Percentiles rank a stretch among this genome's conserved stretches.
These are phyloP conservation scores for Nakazawaea anatomiae DNA, from an alignment of 805 yeast genomes.

Conservation along the genomic window DNA sequence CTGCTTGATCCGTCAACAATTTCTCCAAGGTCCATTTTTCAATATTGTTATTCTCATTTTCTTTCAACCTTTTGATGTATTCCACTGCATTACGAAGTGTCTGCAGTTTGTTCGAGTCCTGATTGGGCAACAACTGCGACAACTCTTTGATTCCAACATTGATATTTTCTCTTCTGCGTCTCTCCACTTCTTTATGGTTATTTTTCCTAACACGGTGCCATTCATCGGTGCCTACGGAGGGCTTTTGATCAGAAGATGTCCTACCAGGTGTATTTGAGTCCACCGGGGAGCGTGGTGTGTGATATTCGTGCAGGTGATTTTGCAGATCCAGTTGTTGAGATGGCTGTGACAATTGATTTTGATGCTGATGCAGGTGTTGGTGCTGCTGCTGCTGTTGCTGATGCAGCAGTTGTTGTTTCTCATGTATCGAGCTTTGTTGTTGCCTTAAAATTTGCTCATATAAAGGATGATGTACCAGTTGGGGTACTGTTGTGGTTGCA, in stretches of 20 bases:
- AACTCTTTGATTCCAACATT: constrained; percentile 81
- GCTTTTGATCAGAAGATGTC: constrained; percentile 31
- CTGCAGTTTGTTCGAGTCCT: constrained; percentile 87
- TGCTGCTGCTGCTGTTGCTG: background rate
- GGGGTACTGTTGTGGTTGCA: background rate
- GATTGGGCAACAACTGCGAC: constrained; percentile 71
- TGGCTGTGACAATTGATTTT: no score
- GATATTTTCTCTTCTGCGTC: constrained; percentile 85
- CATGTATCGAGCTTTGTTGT: background rate
- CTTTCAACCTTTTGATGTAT: constrained; percentile 83
- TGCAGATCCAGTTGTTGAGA: background rate
- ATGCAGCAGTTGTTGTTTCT: constrained; percentile 3
- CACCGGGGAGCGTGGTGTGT: background rate
- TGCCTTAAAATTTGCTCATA: constrained; percentile 2
- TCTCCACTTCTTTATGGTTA: constrained; percentile 93
- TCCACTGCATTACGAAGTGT: constrained; percentile 85
- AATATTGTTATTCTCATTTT: constrained; percentile 80
- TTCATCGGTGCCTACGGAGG: constrained; percentile 71
- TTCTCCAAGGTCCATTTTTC: constrained; percentile 96
- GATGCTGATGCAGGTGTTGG: constrained; percentile 1
- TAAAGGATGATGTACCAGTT: background rate
- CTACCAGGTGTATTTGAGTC: background rate
- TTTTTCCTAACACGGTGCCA: constrained; percentile 81
- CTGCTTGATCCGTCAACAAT: constrained; percentile 85
- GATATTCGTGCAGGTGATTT: constrained; percentile 4